Evolutionary conservation across 2,329 filamentous ascomycete species (phyloP).

Genomic region (Xylariaceae sp.): DNA sequence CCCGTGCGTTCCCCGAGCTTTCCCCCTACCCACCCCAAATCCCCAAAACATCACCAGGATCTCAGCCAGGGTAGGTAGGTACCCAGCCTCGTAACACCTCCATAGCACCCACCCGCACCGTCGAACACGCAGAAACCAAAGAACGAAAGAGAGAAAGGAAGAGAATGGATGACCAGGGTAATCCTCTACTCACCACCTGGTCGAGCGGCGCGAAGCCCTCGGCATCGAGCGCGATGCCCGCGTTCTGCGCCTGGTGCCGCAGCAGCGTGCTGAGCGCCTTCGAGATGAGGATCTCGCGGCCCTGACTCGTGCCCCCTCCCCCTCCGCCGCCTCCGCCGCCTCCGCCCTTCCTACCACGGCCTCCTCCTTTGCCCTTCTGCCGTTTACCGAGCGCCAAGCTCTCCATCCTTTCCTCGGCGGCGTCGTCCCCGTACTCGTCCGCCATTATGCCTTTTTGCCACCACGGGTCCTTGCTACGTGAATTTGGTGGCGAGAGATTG

Average conservation of each 20-base stretch:
- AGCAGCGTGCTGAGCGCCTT: conserved; percentile 58
- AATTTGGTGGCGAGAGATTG: too few relatives aligned
- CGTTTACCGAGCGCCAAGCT: conserved; percentile 5
- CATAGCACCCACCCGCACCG: too few relatives aligned
- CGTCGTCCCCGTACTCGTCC: too few relatives aligned
- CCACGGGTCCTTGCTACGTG: too few relatives aligned
- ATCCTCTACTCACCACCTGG: conserved; percentile 63
- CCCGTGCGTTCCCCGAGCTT: too few relatives aligned
- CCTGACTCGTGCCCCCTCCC: conserved; percentile 36
- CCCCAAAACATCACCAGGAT: too few relatives aligned
- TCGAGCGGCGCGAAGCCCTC: conserved; percentile 64
- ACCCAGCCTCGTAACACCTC: too few relatives aligned
- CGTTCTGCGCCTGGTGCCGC: conserved; percentile 59
- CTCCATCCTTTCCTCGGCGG: conserved; percentile 15
- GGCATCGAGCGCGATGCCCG: conserved; percentile 58
- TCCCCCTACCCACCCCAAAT: too few relatives aligned
- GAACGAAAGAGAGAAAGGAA: not conserved
- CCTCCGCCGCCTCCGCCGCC: conserved; percentile 37
- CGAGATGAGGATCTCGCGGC: conserved; percentile 54
- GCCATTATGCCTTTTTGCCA: too few relatives aligned
- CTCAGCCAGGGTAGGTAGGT: too few relatives aligned
- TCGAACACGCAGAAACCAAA: not conserved
- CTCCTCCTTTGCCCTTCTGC: conserved; percentile 28
- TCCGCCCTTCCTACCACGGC: conserved; percentile 33
- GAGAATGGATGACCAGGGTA: conserved; percentile 3